Evolutionary conservation across 1,139 yeast species (phyloP).

Genomic region (Kazachstania sp.): DNA sequence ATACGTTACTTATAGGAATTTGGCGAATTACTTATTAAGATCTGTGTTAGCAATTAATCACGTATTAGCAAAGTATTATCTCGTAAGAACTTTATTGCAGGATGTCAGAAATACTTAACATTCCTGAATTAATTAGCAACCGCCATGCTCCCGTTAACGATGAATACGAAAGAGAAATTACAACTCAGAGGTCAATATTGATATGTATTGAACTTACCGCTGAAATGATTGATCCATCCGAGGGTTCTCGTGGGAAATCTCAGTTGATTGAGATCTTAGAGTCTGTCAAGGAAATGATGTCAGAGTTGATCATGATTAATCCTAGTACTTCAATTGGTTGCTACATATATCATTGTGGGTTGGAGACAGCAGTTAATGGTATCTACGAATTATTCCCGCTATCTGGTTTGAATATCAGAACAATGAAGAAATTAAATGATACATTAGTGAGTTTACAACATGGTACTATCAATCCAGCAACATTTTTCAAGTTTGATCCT

Average conservation of each 20-base stretch:
- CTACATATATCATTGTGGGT: conserved; percentile 45
- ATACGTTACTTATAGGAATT: no score
- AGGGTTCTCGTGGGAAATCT: conserved; percentile 33
- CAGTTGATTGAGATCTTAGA: conserved; percentile 47
- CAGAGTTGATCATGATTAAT: conserved; percentile 48
- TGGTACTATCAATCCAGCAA: conserved; percentile 12
- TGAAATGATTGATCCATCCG: conserved; percentile 36
- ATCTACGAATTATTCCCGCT: conserved; percentile 34
- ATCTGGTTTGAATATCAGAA: conserved; percentile 34
- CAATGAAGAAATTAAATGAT: conserved; percentile 36
- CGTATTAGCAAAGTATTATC: no score
- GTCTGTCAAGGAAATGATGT: conserved; percentile 47
- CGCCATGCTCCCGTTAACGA: neutral
- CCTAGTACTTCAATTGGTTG: conserved; percentile 64
- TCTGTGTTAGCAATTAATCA: no score
- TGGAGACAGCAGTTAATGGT: conserved; percentile 26
- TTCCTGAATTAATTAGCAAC: no score
- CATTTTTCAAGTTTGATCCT: conserved; percentile 25
- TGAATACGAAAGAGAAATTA: neutral
- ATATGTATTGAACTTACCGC: conserved; percentile 56
- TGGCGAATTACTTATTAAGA: no score
- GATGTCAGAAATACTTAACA: no score
- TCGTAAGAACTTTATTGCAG: no score
- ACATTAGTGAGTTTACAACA: conserved; percentile 31
- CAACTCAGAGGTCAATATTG: conserved; percentile 48